Percentiles rank a stretch among this genome's conserved stretches.
Evolutionary conservation across 441 rosid species (phyloP).

Genomic region (Eruca vesicaria): DNA sequence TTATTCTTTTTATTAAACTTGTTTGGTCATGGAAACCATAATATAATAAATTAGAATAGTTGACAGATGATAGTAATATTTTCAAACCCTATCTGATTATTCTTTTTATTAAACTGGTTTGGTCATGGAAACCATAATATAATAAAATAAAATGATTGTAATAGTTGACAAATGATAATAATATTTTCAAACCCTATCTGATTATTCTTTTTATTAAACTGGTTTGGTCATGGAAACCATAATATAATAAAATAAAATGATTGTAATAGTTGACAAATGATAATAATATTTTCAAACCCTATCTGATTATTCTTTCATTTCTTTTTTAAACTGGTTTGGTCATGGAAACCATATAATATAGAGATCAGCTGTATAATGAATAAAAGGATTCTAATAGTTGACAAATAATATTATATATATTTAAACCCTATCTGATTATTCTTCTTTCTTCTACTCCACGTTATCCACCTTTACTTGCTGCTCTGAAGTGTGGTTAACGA

Average conservation of each 20-base stretch:
- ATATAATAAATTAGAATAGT: too few relatives aligned
- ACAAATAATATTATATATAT: neutral
- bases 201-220: neutral
- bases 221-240: neutral
- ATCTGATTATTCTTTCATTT: too few relatives aligned
- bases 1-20: too few relatives aligned
- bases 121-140: too few relatives aligned
- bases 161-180: too few relatives aligned
- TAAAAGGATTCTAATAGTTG: neutral
- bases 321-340: neutral
- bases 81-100: too few relatives aligned
- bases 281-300: neutral
- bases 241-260: neutral
- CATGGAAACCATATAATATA: neutral
- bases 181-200: too few relatives aligned
- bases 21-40: too few relatives aligned
- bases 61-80: too few relatives aligned
- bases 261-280: neutral
- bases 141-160: neutral
- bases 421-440: too few relatives aligned
- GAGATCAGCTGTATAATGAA: neutral
- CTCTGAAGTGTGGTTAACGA: slow-evolving; percentile 38
- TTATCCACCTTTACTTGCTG: neutral
- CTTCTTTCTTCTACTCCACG: too few relatives aligned
- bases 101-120: too few relatives aligned